Base-by-base conservation (phyloP, 176 grass and related monocot genomes). In the Hordeum marinum region DNA sequence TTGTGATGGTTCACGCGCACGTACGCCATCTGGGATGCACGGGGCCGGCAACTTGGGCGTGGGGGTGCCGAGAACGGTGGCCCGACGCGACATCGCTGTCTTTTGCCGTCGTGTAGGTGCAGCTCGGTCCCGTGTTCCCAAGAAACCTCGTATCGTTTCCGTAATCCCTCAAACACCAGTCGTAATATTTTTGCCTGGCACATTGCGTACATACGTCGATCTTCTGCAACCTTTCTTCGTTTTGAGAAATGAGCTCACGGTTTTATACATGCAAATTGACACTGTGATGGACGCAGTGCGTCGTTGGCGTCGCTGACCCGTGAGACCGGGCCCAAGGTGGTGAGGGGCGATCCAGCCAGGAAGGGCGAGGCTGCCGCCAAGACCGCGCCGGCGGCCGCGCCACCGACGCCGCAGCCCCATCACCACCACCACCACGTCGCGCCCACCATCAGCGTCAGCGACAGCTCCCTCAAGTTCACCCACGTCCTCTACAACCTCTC, bases 391-490 rank as follows among this genome's bases (percentile, higher is more conserved):
- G 26, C 83, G 62, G 63, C 57, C 71, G 70, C 82, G 46, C 4
- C 72, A 2, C 32, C 64, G 36, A 0, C 0, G 86, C 29, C 29
- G 27, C 69, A 86, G 75, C 70, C 70, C 0, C 87, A 55, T 21
- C 52, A 94, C 24, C 89, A 92, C 42, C 93, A 98, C 85, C 93
- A 90, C 61, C 85, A 88, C 24, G 42, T 80, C 84, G 67, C 91
- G 3, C 93, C 96, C 18, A 91, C 89, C 83, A 95, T 99, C 86
- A 87, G 76, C 80, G 88, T 99, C 86, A 99, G 91, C 77, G 96
- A 99, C 79, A 99, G 96, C 80, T 90, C 91, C 35, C 96, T 99
- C 91, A 99, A 99, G 94, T 99, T 94, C 94, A 99, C 96, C 7
- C 96, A 99, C 86, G 91, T 96, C 79, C 91, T 99, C 88, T 94